Evolutionary conservation across 306 rosid genomes (phyloP), one percentile per base, ranked within the genome.

Genomic region (Dicorynia guianensis): DNA sequence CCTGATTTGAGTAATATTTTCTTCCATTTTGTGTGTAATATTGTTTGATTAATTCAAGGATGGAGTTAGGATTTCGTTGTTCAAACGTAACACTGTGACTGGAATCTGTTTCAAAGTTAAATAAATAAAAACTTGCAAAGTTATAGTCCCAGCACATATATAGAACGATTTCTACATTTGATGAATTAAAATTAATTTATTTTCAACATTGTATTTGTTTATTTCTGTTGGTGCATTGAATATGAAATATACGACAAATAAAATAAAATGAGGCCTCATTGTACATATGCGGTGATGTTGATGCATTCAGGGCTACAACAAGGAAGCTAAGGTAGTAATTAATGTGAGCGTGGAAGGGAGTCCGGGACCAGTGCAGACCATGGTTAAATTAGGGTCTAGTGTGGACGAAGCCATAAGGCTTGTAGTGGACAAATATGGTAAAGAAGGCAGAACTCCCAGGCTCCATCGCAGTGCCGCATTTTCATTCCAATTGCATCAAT

Each of bases 301-400:
- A 18, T 70, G 75, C 73, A 76, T 60, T 46, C 86, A 77, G 85
- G 85, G 77, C 11, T 88, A 89, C 86, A 86, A 82, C 63, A 89
- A 84, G 78, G 96, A 90, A 68, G 88, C 96, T 6, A 92, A 95
- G 82, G 98, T 95, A 67, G 97, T 95, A 13, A 81, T 95, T 35
- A 95, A 82, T 65, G 96, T 95, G 76, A 87, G 87, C 0, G 96
- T 95, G 5, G 98, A 95, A 74, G 95, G 98, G 67, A 95, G 97
- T 75, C 87, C 97, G 9, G 98, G 97, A 62, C 95, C 97, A 43
- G 79, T 95, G 0, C 77, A 91, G 53, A 79, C 90, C 39, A 81
- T 95, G 97, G 89, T 95, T 35, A 92, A 95, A 59, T 60, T 92
- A 20, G 95, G 95, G 55, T 89, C 96, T 0, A 90, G 77, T 5